These are phyloP conservation scores for Geotrichum ghanense DNA, from an alignment of 805 yeast species.

Conservation along the genomic window DNA sequence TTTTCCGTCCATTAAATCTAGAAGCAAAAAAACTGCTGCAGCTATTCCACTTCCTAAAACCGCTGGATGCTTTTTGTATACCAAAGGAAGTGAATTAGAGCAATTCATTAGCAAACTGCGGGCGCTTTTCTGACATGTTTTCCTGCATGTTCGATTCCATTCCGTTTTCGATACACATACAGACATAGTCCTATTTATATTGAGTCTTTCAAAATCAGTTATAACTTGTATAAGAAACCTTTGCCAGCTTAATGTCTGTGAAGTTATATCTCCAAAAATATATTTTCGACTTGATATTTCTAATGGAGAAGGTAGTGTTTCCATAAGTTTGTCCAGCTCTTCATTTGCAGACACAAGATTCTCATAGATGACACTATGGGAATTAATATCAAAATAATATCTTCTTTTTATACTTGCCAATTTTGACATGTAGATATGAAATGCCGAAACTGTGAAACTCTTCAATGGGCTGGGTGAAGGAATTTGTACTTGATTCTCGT, in stretches of 20 bases:
- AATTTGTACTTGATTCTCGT: not conserved
- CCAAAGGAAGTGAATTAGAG: not conserved
- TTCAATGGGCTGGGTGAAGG: not conserved
- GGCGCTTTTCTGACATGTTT: not conserved
- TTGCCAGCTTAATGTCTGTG: not conserved
- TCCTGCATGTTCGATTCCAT: not conserved
- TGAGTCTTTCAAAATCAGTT: not conserved
- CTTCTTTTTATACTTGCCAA: not conserved
- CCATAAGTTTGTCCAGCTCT: not conserved
- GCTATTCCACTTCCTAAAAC: not conserved
- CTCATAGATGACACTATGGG: not conserved
- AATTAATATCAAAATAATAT: not conserved
- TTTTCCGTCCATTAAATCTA: not conserved
- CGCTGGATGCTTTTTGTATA: not conserved
- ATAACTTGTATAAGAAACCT: not conserved
- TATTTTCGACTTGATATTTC: not conserved
- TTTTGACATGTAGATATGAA: not conserved
- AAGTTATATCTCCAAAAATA: not conserved
- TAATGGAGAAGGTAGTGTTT: not conserved
- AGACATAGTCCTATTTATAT: not conserved
- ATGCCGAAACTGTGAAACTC: not conserved
- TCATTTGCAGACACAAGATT: not conserved
- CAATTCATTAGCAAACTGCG: not conserved
- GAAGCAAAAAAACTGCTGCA: not conserved
- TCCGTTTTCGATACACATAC: not conserved